Evolutionary conservation across 441 rosid species (phyloP), one percentile per base, ranked within the genome.

Genomic region (Bruguiera hainesii): DNA sequence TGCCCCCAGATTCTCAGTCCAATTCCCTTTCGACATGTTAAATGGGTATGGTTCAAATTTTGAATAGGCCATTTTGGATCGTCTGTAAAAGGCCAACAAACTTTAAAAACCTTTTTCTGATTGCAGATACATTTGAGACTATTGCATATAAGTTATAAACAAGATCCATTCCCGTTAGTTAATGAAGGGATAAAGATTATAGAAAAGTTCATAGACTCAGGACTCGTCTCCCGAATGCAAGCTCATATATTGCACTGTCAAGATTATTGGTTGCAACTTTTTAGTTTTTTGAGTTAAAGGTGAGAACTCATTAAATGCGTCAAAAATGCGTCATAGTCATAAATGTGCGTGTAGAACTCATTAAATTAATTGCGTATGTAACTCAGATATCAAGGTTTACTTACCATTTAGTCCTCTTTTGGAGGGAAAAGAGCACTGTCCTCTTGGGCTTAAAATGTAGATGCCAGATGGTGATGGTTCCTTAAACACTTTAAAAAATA

Each of bases 1-100:
- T 63, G 68, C 60, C 68, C 16, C 68, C 71, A 63, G 73, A 72
- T 73, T 67, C 71, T 63, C 66, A 68, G 73, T 61, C 67, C 70
- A 61, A 62, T 61, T 66, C 70, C 64, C 69, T 66, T 78, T 69
- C 74, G 69, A 52, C 67, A 57, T 56, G 73, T 56, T 18, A 73
- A 72, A 64, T 60, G 49, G 65, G 35, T 25, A 33, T 57, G 23
- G 35, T 51, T 69, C 61, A 52, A 69, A 74, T 2, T 63, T 71
- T 65, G 69, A 70, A 65, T 72, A 9, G 25, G 31, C 19, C 50
- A 35, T 49, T 64, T 65, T 59, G 63, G 29, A 42, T 50, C 74
- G 76, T 60, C 37, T 61, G 66, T 33, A 69, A 64, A 69, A 72
- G 64, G 65, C 75, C 72, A 75, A 61, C 70, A 72, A 66, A 52